Conservation (phyloP, 1,284 basidiomycete species). For the Leccinum solheimii region DNA sequence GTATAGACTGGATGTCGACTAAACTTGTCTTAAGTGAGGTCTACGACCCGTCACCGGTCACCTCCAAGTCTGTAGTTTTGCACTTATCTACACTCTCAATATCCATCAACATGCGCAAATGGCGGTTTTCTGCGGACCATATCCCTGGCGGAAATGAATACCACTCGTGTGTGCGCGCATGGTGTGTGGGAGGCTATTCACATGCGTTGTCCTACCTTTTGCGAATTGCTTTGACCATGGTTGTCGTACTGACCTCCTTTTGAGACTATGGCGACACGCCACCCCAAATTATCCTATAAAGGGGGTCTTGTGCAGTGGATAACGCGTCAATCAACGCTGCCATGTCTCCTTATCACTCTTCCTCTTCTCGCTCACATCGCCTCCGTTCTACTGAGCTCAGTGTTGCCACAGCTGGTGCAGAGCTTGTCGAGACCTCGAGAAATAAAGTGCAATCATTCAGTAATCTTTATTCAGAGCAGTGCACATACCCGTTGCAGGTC, state of each 20-base stretch:
- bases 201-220: constrained; percentile 9
- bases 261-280: constrained; percentile 11
- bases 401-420: not conserved
- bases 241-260: constrained; percentile 5
- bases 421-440: not conserved
- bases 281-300: constrained; percentile 18
- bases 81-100: constrained; percentile 2
- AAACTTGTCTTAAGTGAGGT: not conserved
- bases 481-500: constrained; percentile 11
- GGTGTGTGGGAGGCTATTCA: constrained; percentile 13
- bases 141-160: constrained; percentile 5
- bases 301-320: not conserved
- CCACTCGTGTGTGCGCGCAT: not conserved
- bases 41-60: not conserved
- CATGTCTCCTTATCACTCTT: constrained; percentile 4
- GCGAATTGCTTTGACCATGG: constrained; percentile 11
- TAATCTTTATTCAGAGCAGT: constrained; percentile 3
- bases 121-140: not conserved
- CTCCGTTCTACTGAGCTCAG: constrained; percentile 8
- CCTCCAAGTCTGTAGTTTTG: constrained; percentile 5
- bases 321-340: not conserved
- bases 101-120: not conserved
- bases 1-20: constrained; percentile 3
- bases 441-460: not conserved
- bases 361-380: not conserved